Base-by-base conservation (phyloP, 2,329 filamentous ascomycete genomes). In the Teratosphaeriaceae sp. region DNA sequence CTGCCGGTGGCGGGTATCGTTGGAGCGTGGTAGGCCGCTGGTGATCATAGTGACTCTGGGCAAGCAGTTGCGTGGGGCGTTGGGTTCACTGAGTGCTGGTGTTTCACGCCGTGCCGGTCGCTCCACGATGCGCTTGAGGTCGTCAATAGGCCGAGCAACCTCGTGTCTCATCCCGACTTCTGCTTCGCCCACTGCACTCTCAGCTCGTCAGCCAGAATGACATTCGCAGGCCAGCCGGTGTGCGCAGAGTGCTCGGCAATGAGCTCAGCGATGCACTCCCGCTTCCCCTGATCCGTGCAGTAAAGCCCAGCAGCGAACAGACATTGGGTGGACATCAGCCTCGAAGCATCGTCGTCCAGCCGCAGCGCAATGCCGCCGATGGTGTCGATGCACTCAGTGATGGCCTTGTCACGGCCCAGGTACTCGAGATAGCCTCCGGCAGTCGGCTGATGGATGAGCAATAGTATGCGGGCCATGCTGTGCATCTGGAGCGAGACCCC, bases 391-490 rank as follows among this genome's bases (percentile, higher is more conserved):
- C 69, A 68, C 24, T 73, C 68, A 12, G 67, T 62, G 6, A 73
- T 62, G n/a, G 61, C 57, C 42, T 65, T 65, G 48, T 72, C 67
- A 15, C 68, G 63, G 16, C 63, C 57, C 30, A 68, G 49, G 48
- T 72, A 75, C 9, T 73, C 72, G 13, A 70, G 62, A 36, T 73
- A 67, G 0, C 72, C 74, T 2, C 71, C 71, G 9, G 65, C 61
- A 0, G 70, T 70, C 1, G 75, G 75, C 36, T 73, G 68, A 40
- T 78, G 71, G 37, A 78, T 65, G 1, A 75, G 60, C 1, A 78
- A 65, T 0, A 79, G 59, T 33, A 78, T 73, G 8, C 70, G 65
- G 0, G 75, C 73, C 46, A 76, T 72, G 49, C 69, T 67, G 48
- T 75, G 71, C 12, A 71, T 67, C 49, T 78, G 75, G 5, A 78